Percentiles rank a stretch among this genome's conserved stretches.
Evolutionary conservation across 2,329 filamentous ascomycete species (phyloP).

Genomic region (Coniochaeta prunicola): DNA sequence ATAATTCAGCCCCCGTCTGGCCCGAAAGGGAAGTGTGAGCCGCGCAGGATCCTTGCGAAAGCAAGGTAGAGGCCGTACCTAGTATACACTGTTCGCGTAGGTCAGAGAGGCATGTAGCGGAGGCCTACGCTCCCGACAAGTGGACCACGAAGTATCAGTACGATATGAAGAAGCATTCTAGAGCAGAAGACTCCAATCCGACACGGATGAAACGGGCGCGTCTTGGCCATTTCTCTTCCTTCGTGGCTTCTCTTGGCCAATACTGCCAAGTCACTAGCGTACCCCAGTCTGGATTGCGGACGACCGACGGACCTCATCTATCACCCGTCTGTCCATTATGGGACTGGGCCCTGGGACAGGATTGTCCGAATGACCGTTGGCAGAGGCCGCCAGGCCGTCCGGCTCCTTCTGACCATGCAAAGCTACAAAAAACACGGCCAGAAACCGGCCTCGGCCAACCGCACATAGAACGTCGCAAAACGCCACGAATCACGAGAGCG

Average conservation of each 20-base stretch:
- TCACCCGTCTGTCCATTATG: not conserved
- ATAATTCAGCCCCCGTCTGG: no score
- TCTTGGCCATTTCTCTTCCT: not conserved
- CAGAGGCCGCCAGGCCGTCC: not conserved
- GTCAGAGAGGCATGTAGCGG: no score
- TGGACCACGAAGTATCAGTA: no score
- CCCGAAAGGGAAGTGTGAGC: no score
- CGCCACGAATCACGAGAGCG: not conserved
- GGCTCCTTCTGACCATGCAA: not conserved
- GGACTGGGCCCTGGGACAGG: not conserved
- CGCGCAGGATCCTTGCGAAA: no score
- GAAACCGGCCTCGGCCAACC: not conserved
- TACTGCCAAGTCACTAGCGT: not conserved
- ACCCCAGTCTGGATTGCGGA: not conserved
- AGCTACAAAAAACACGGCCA: not conserved
- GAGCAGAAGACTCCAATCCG: not conserved
- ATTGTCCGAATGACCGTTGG: not conserved
- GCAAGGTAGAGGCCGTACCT: no score
- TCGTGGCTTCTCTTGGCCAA: not conserved
- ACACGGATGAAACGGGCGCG: not conserved
- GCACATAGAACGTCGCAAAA: not conserved
- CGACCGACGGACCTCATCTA: not conserved
- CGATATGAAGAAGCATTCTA: no score
- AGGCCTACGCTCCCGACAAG: no score
- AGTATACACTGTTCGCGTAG: no score